phyloP scores from a whole-genome alignment of 2,329 filamentous ascomycete species.

The Ascochyta clinopodiicola region DNA sequence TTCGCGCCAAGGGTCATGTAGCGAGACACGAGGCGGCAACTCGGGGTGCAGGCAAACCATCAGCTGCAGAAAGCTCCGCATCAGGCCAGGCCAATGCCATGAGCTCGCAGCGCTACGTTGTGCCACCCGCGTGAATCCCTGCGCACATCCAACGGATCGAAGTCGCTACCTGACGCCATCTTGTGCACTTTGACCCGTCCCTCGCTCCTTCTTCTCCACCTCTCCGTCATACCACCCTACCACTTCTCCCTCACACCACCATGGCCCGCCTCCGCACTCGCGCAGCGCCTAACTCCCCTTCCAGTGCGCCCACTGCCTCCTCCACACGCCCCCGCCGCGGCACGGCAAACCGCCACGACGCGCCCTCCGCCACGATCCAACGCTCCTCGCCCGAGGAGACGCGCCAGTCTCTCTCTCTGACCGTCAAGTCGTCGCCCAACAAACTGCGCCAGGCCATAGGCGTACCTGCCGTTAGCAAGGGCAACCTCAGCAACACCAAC shows the following conservation, averaged over 20 bases:
- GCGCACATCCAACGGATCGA: conserved; percentile 14
- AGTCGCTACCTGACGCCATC: conserved; percentile 26
- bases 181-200: no score
- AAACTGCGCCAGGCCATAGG: conserved; percentile 57
- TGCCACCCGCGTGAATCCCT: conserved; percentile 32
- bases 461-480: conserved; percentile 34
- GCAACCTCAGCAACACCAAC: conserved; percentile 44
- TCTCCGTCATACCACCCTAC: neutral
- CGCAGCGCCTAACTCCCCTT: conserved; percentile 40
- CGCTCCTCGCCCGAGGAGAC: conserved; percentile 51
- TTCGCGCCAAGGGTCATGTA: conserved; percentile 30
- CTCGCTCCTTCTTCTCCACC: no score
- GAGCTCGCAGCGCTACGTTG: conserved; percentile 27
- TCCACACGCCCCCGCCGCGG: conserved; percentile 49
- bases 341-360: conserved; percentile 37
- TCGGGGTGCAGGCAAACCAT: conserved; percentile 12
- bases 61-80: conserved; percentile 13
- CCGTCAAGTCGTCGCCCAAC: conserved; percentile 58
- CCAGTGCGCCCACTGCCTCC: conserved; percentile 46
- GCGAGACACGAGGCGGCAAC: conserved; percentile 24
- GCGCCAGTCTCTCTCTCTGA: conserved; percentile 56
- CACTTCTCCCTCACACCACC: conserved; percentile 22
- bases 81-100: conserved; percentile 20
- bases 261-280: conserved; percentile 49
- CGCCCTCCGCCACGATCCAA: conserved; percentile 47